These are phyloP conservation scores for Dendrobium huoshanense DNA, from an alignment of 106 monocot species.

Conservation along the genomic window DNA sequence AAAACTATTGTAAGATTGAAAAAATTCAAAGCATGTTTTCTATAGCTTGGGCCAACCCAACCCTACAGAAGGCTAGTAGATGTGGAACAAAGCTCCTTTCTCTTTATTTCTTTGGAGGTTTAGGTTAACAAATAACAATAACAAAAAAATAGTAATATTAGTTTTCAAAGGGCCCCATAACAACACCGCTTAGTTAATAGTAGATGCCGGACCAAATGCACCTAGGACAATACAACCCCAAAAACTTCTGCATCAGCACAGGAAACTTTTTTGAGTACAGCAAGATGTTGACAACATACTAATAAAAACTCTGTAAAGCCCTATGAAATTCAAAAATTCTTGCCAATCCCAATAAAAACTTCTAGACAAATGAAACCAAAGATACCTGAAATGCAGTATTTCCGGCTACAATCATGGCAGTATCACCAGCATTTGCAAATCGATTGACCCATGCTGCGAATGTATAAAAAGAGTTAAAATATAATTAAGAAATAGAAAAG, in stretches of 20 bases:
- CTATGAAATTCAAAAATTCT: background rate
- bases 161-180: background rate
- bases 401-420: constrained; percentile 80
- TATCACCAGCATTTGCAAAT: constrained; percentile 95
- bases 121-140: background rate
- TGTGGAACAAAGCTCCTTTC: background rate
- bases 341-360: background rate
- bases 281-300: background rate
- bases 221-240: background rate
- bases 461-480: constrained; percentile 7
- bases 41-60: background rate
- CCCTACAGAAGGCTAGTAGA: background rate
- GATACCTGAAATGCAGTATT: constrained; percentile 64
- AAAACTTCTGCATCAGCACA: background rate
- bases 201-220: background rate
- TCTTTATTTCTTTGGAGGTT: background rate
- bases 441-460: constrained; percentile 89
- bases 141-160: background rate
- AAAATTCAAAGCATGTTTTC: background rate
- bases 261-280: background rate
- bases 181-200: background rate
- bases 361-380: background rate
- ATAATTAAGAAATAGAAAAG: background rate
- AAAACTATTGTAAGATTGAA: background rate
- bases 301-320: background rate